Evolutionary conservation across 2,329 filamentous ascomycete genomes (phyloP), one percentile per base, ranked within the genome.

Genomic region (Colletotrichum nymphaeae): DNA sequence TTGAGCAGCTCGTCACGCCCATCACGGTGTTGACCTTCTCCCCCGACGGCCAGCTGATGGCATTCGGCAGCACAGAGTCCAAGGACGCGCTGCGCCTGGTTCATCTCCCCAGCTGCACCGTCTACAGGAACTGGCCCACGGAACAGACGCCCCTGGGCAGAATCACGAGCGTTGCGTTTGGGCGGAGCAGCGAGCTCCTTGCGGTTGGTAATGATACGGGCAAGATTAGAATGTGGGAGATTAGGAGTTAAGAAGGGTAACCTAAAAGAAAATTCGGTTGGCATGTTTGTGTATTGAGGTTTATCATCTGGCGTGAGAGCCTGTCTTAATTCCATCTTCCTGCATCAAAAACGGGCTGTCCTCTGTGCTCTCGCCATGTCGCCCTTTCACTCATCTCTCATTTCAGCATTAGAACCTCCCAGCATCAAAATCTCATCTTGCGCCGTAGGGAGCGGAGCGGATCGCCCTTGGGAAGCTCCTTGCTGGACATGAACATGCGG

Each of bases 91-190:
- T 99, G 81, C 89, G 93, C 79, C 85, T 99, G 76, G 95, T 96
- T 37, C 97, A 99, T 83, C 85, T 99, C 77, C 95, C 96, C 0
- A 95, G 91, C 77, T 98, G 95, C 82, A 98, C 95, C 1, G 94
- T 98, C 24, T 99, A 97, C 87, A 92, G 93, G 79, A 99, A 99
- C 83, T 99, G 97, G 97, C 97, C 97, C 28, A 99, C 96, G 67
- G 90, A 92, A 75, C 92, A 93, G 81, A 99, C 97, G 69, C 95
- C 95, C 1, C 84, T 99, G 74, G 97, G 97, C 0, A 89, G 95
- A 72, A 92, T 98, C 76, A 94, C 94, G 2, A 88, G 91, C 1
- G 90, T 95, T 73, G 92, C 93, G 3, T 93, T 94, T 80, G 89
- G 89, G 24, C 87, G 85, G 6, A 86, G 88, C 74, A 93, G 91